A percentile compares a stretch with the other conserved stretches of the same genome.
Evolutionary conservation across 83 land plant species (phyloP).

Genomic region (Picea abies): DNA sequence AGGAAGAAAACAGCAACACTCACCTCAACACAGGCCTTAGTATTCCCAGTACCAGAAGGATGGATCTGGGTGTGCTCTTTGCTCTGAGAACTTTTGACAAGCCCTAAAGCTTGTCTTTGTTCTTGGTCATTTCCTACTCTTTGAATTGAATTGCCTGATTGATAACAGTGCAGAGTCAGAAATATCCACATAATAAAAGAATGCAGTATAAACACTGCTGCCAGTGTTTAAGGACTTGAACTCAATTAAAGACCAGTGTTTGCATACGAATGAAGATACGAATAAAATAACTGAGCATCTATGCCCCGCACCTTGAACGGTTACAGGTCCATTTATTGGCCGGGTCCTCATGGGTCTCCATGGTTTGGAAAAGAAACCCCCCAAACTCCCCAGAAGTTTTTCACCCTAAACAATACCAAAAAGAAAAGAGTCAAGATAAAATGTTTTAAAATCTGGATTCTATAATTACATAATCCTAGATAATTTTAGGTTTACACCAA

Average conservation of each 20-base stretch:
- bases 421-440: too few relatives aligned
- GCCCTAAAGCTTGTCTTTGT: slow-evolving; percentile 52
- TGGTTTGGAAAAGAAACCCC: slow-evolving; percentile 84
- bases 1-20: slow-evolving; percentile 1
- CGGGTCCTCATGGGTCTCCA: slow-evolving; percentile 88
- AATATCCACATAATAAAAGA: background rate
- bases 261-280: background rate
- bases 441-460: too few relatives aligned
- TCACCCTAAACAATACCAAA: slow-evolving; percentile 58
- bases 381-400: slow-evolving; percentile 87
- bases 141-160: slow-evolving; percentile 48
- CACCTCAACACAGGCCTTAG: slow-evolving; percentile 58
- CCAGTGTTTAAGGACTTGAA: too few relatives aligned
- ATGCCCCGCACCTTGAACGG: slow-evolving; percentile 31
- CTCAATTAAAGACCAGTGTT: background rate
- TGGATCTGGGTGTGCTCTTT: slow-evolving; percentile 21
- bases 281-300: background rate
- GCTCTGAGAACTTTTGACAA: slow-evolving; percentile 23
- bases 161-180: background rate
- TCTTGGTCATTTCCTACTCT: slow-evolving; percentile 41
- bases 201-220: background rate
- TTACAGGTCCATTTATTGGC: slow-evolving; percentile 66
- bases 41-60: slow-evolving; percentile 42
- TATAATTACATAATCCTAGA: too few relatives aligned
- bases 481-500: too few relatives aligned